Evolutionary conservation across 2,329 filamentous ascomycete genomes (phyloP).

Genomic region (Colletotrichum musicola): DNA sequence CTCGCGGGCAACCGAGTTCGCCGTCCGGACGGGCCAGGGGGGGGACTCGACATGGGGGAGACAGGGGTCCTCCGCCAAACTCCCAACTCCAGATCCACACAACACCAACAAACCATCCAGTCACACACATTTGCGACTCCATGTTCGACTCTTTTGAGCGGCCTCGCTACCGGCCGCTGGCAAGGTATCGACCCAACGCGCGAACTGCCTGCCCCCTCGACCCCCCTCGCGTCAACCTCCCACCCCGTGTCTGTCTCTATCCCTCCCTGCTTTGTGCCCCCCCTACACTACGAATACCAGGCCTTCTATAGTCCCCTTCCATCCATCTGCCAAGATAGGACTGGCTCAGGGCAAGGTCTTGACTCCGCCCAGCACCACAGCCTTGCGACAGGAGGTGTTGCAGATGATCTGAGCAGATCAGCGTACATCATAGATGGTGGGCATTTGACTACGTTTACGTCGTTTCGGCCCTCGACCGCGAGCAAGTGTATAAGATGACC

Average conservation of each 20-base stretch:
- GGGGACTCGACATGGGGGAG: neutral
- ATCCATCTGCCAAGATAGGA: slow-evolving; percentile 28
- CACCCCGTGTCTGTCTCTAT: neutral
- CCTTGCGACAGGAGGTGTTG: slow-evolving; percentile 40
- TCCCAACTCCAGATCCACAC: slow-evolving; percentile 28
- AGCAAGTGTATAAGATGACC: slow-evolving; percentile 35
- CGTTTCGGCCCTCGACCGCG: slow-evolving; percentile 32
- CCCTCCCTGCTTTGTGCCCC: neutral
- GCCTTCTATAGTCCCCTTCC: slow-evolving; percentile 14
- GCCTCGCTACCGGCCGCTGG: slow-evolving; percentile 26
- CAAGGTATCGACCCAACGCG: slow-evolving; percentile 28
- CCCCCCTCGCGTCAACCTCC: slow-evolving; percentile 9
- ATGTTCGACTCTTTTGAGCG: neutral
- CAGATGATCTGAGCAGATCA: slow-evolving; percentile 41
- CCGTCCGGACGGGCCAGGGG: neutral
- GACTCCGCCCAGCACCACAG: slow-evolving; percentile 36
- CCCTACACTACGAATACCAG: neutral
- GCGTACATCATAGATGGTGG: slow-evolving; percentile 22
- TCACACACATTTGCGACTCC: slow-evolving; percentile 8
- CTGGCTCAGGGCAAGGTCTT: slow-evolving; percentile 32
- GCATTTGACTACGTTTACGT: slow-evolving; percentile 32
- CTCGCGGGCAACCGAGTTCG: slow-evolving; percentile 18
- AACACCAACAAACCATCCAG: slow-evolving; percentile 4
- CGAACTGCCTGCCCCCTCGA: slow-evolving; percentile 6
- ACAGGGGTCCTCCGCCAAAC: slow-evolving; percentile 10